Conservation (phyloP, 352 stramenopile species). For the Phytophthora sansomeana region DNA sequence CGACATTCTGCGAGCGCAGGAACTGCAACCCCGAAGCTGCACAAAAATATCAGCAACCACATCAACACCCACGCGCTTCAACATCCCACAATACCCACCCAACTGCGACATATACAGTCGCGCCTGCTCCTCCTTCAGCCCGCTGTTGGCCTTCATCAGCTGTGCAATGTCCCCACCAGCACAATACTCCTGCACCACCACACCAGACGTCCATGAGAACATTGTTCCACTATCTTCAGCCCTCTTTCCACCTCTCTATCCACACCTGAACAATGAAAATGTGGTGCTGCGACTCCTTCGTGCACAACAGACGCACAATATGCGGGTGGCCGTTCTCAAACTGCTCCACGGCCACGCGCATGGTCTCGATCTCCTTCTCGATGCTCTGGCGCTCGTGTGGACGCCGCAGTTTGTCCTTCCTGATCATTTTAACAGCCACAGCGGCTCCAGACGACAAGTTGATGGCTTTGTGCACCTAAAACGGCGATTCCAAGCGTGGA, state of each 20-base stretch:
- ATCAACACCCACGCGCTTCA: background rate
- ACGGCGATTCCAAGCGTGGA: constrained; percentile 1
- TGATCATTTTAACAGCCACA: constrained; percentile 86
- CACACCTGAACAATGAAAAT: constrained; percentile 85
- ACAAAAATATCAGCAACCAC: constrained; percentile 8
- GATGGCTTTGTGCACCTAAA: constrained; percentile 85
- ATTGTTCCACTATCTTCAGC: background rate
- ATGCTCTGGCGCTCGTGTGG: constrained; percentile 82
- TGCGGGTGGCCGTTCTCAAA: constrained; percentile 89
- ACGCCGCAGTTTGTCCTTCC: constrained; percentile 76
- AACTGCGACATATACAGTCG: constrained; percentile 83
- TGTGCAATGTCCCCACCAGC: constrained; percentile 75
- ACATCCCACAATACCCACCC: constrained; percentile 40
- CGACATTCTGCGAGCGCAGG: constrained; percentile 76
- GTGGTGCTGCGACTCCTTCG: constrained; percentile 82
- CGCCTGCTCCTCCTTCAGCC: constrained; percentile 69
- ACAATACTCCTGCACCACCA: constrained; percentile 70
- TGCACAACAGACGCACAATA: constrained; percentile 83
- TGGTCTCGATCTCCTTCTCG: constrained; percentile 89
- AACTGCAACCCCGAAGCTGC: constrained; percentile 78
- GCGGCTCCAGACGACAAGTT: constrained; percentile 78
- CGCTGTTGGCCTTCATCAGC: constrained; percentile 74
- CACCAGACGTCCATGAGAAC: background rate
- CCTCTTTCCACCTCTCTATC: background rate
- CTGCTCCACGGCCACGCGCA: constrained; percentile 85